Base-by-base conservation (phyloP, 2,329 filamentous ascomycete species). In the Reticulascus tulasneorum region DNA sequence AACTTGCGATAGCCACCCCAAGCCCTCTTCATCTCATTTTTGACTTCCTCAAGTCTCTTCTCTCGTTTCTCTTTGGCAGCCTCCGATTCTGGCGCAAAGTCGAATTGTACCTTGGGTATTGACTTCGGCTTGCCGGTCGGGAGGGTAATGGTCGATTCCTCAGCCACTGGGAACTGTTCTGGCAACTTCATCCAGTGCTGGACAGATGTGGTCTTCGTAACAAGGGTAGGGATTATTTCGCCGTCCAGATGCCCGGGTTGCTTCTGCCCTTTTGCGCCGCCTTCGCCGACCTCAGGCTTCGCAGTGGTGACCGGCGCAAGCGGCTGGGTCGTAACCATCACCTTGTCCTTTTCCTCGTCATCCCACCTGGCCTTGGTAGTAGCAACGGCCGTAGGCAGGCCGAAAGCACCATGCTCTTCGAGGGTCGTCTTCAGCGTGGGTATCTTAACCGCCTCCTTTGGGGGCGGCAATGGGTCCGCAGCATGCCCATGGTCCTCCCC, bases 1-100 rank as follows among this genome's bases (percentile, higher is more conserved):
- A 81, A 72, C 42, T 79, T 70, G 53, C 76, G 84, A 63, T 97
- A 97, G 23, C 86, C 87, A 5, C 68, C 63, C 91, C 93, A 97
- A 1, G 87, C 81, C 49, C 82, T 82, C 50, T 76, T 66, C 58
- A 94, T 86, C 39, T 89, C 84, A 6, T 75, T 69, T 56, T 81
- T 87, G 56, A 97, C 82, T 23, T 72, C 66, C 8, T 69, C 67
- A 39, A 84, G 73, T 38, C 86, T 81, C 33, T 75, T 61, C 41
- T 81, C 60, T 22, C 90, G 79, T 48, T 78, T 77, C 30, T 71
- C 69, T 50, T 77, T 81, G 19, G 70, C 73, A 9, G 66, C 62
- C 7, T 71, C 62, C 1, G 77, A 69, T 58, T 95, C 89, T 29
- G 69, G 56, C n/a, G 63, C 67, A 54, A 94, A 94, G 3, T 66